Conservation (phyloP, 2,329 filamentous ascomycete genomes). For the Pseudopithomyces chartarum region DNA sequence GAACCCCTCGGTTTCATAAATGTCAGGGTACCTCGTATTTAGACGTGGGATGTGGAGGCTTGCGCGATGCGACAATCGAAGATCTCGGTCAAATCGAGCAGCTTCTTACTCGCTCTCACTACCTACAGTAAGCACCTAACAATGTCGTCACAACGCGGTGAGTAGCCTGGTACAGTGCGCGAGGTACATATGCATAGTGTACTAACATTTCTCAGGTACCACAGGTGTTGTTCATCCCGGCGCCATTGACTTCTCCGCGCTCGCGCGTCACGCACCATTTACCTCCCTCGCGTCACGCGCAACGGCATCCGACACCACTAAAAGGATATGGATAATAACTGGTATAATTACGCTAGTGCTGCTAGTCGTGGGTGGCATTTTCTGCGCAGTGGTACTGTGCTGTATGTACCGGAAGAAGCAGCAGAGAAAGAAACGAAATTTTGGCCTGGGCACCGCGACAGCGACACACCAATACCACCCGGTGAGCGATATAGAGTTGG, state of each 20-base stretch:
- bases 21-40: background rate
- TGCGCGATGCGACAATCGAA: background rate
- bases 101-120: too few relatives aligned
- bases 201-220: constrained; percentile 2
- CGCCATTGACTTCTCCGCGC: constrained; percentile 5
- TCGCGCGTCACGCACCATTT: background rate
- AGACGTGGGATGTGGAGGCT: background rate
- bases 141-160: background rate
- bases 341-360: background rate
- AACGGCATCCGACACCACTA: background rate
- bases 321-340: constrained; percentile 2
- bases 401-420: constrained; percentile 10
- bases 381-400: constrained; percentile 8
- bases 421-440: background rate
- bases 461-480: constrained; percentile 7
- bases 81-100: background rate
- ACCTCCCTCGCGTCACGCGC: background rate
- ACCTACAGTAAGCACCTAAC: background rate
- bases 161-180: background rate
- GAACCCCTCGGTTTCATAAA: constrained; percentile 2
- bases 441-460: background rate
- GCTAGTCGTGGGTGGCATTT: constrained; percentile 4
- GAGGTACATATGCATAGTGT: background rate
- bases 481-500: constrained; percentile 5
- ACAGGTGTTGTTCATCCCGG: background rate